Evolutionary conservation across 179 eudicot genomes (phyloP).

Genomic region (Silene noctiflora): DNA sequence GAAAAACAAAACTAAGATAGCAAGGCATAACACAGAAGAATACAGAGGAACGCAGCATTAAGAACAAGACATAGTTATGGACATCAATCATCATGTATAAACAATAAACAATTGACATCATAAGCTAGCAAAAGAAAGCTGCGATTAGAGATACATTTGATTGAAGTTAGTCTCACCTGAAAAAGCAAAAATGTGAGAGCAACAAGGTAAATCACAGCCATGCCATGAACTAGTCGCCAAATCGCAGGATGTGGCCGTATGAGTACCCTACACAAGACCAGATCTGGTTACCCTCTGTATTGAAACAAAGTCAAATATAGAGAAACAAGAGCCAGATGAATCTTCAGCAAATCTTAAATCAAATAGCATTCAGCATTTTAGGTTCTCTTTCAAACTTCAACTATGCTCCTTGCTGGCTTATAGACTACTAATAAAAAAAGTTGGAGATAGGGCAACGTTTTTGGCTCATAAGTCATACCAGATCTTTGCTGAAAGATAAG

Average conservation of each 20-base stretch:
- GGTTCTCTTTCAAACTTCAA: background rate
- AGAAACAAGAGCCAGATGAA: background rate
- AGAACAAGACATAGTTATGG: background rate
- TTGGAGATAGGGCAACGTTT: background rate
- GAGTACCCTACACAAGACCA: slow-evolving; percentile 56
- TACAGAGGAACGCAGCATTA: background rate
- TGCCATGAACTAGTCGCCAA: slow-evolving; percentile 98
- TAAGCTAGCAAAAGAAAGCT: background rate
- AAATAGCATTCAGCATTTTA: background rate
- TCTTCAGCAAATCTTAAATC: too few species aligned
- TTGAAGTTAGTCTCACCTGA: slow-evolving; percentile 50
- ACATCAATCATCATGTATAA: background rate
- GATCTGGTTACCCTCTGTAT: slow-evolving; percentile 11
- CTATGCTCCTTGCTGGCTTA: background rate
- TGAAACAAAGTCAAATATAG: background rate
- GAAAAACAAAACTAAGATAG: background rate
- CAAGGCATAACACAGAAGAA: background rate
- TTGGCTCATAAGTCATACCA: too few species aligned
- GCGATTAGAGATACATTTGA: background rate
- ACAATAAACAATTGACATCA: slow-evolving; percentile 5
- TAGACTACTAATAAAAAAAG: background rate
- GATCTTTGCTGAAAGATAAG: too few species aligned
- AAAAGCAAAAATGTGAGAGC: slow-evolving; percentile 90
- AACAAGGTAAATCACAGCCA: slow-evolving; percentile 95
- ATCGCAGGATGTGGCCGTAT: slow-evolving; percentile 96